Evolutionary conservation across 1,139 yeast species (phyloP).

Genomic region (Geotrichum carabidarum): DNA sequence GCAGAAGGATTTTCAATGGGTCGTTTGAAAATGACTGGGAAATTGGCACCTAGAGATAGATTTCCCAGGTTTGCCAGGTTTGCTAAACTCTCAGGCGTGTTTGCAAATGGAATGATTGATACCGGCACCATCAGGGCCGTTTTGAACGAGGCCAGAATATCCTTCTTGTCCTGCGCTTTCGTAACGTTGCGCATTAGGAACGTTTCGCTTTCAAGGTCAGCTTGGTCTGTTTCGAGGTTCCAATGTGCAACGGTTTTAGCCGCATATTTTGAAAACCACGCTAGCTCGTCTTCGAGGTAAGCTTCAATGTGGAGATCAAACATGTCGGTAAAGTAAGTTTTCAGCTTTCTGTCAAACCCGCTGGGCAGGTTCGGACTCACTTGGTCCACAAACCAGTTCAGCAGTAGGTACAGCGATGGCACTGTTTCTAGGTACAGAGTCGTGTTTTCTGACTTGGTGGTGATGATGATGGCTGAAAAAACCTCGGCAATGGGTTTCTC

Average conservation of each 20-base stretch:
- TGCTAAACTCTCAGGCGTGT: background rate
- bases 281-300: slow-evolving; percentile 6
- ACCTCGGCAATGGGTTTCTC: slow-evolving; percentile 37
- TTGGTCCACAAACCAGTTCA: slow-evolving; percentile 13
- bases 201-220: slow-evolving; percentile 40
- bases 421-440: slow-evolving; percentile 18
- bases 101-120: slow-evolving; percentile 23
- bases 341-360: slow-evolving; percentile 20
- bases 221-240: slow-evolving; percentile 33
- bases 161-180: slow-evolving; percentile 43
- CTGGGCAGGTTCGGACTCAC: slow-evolving; percentile 25
- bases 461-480: slow-evolving; percentile 30
- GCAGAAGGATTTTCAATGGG: background rate
- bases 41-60: too few relatives aligned
- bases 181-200: slow-evolving; percentile 41
- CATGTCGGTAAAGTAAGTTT: slow-evolving; percentile 2
- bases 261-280: slow-evolving; percentile 27
- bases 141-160: slow-evolving; percentile 52
- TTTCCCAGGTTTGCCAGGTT: background rate
- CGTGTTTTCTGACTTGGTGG: slow-evolving; percentile 1
- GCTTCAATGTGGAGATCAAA: slow-evolving; percentile 9
- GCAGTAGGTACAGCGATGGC: slow-evolving; percentile 18
- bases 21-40: background rate
- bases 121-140: slow-evolving; percentile 40
- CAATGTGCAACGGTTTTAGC: slow-evolving; percentile 36